Evolutionary conservation across 305 asterid species (phyloP).

Genomic region (Fraxinus ornus): DNA sequence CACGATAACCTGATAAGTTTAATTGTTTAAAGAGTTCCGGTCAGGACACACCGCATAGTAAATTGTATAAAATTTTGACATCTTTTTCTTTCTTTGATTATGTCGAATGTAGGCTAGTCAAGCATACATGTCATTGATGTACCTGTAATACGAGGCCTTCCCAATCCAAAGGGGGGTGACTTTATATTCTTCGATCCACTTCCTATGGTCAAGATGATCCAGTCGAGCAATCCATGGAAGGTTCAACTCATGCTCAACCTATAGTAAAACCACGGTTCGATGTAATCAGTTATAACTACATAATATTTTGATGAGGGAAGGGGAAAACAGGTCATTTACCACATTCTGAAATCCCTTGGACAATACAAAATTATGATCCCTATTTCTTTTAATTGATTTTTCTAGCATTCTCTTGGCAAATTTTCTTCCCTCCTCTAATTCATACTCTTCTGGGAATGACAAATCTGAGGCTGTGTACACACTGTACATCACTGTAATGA

Average conservation of each 20-base stretch:
- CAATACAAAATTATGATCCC: slow-evolving; percentile 25
- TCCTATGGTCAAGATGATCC: slow-evolving; percentile 58
- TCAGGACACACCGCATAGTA: background rate
- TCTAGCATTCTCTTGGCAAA: slow-evolving; percentile 39
- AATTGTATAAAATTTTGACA: background rate
- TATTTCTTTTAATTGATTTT: background rate
- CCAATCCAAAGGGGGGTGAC: slow-evolving; percentile 32
- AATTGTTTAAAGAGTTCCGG: background rate
- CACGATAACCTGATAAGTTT: slow-evolving; percentile 33
- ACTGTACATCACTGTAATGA: slow-evolving; percentile 38
- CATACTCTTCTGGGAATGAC: slow-evolving; percentile 41
- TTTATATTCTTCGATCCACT: slow-evolving; percentile 57
- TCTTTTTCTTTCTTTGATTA: background rate
- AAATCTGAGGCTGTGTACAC: slow-evolving; percentile 59
- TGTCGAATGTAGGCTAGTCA: background rate
- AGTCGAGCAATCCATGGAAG: slow-evolving; percentile 57
- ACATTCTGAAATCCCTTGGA: slow-evolving; percentile 36
- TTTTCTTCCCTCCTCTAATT: slow-evolving; percentile 43
- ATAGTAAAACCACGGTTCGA: background rate
- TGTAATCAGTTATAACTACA: background rate
- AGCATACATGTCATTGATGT: background rate
- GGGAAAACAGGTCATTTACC: slow-evolving; percentile 25
- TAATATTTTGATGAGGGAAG: background rate
- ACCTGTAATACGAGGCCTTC: slow-evolving; percentile 51
- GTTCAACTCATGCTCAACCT: slow-evolving; percentile 54